A percentile compares a stretch with the other conserved stretches of the same genome.
Evolutionary conservation across 805 yeast genomes (phyloP).

Genomic region (Deakozyma indianensis): DNA sequence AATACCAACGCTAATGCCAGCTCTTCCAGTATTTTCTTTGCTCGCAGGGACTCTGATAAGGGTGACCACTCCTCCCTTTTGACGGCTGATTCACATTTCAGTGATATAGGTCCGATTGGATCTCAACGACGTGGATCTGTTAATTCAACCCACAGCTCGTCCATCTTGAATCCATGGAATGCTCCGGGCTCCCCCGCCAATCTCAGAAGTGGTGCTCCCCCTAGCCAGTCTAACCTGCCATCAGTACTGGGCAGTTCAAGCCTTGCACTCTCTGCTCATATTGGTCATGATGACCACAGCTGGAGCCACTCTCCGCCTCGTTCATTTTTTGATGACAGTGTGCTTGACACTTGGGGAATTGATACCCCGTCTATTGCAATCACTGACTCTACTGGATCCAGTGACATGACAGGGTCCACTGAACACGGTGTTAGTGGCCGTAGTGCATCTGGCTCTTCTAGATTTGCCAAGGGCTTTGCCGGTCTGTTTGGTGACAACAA

Average conservation of each 20-base stretch:
- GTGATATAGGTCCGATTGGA: slow-evolving; percentile 8
- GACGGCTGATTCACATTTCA: neutral
- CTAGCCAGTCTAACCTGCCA: neutral
- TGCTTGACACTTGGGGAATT: neutral
- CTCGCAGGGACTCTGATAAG: neutral
- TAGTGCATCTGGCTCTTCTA: neutral
- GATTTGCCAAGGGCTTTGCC: slow-evolving; percentile 9
- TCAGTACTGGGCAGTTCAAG: neutral
- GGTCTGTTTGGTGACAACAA: slow-evolving; percentile 6
- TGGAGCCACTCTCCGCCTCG: neutral
- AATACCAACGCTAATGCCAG: neutral
- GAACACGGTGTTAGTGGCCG: neutral
- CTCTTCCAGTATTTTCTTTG: neutral
- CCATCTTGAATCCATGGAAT: neutral
- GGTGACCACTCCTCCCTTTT: neutral
- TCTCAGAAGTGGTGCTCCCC: neutral
- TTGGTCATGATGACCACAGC: neutral
- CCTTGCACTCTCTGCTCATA: neutral
- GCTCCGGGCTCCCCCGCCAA: neutral
- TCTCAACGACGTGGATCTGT: slow-evolving; percentile 6
- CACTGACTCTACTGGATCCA: neutral
- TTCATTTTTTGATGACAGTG: neutral
- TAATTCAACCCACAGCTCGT: neutral
- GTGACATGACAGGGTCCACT: neutral
- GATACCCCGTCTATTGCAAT: neutral